A percentile compares a stretch with the other conserved stretches of the same genome.
These are phyloP conservation scores for Chytriomyces sp. DNA, from an alignment of 192 early-diverging fungal genomes.

Conservation along the genomic window DNA sequence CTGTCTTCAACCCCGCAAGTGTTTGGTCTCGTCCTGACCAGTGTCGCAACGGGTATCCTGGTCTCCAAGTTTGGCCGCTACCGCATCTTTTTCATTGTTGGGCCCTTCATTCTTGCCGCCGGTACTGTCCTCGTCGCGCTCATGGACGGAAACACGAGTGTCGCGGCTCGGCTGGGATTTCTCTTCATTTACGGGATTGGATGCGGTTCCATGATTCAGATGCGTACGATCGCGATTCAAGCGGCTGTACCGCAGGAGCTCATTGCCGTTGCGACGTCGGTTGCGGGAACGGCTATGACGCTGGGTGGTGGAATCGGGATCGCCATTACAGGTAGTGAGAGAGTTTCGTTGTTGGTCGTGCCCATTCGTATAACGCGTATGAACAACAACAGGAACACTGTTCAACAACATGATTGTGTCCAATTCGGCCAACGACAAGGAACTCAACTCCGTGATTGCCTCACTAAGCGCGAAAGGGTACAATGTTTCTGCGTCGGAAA, in stretches of 20 bases:
- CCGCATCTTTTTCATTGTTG: conserved; percentile 19
- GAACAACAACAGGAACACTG: background rate
- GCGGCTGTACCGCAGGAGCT: conserved; percentile 46
- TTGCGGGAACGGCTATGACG: conserved; percentile 64
- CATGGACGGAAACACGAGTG: background rate
- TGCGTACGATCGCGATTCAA: conserved; percentile 25
- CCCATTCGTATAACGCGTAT: background rate
- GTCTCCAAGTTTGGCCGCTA: conserved; percentile 25
- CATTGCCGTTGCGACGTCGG: conserved; percentile 70
- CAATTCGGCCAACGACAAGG: background rate
- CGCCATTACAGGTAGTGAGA: background rate
- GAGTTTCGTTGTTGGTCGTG: too few species aligned
- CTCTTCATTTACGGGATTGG: conserved; percentile 31
- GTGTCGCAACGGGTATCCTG: conserved; percentile 45
- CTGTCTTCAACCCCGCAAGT: conserved; percentile 70
- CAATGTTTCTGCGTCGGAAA: conserved; percentile 8
- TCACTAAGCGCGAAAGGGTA: too few species aligned
- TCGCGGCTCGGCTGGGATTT: background rate
- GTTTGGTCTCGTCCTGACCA: conserved; percentile 65
- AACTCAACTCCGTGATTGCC: background rate
- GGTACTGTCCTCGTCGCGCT: conserved; percentile 18
- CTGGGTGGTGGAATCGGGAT: conserved; percentile 43
- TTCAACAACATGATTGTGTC: background rate
- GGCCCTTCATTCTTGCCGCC: conserved; percentile 9
- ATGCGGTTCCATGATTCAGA: conserved; percentile 26